Conservation (phyloP, 2,329 filamentous ascomycete genomes). For the Neonectria ditissima region DNA sequence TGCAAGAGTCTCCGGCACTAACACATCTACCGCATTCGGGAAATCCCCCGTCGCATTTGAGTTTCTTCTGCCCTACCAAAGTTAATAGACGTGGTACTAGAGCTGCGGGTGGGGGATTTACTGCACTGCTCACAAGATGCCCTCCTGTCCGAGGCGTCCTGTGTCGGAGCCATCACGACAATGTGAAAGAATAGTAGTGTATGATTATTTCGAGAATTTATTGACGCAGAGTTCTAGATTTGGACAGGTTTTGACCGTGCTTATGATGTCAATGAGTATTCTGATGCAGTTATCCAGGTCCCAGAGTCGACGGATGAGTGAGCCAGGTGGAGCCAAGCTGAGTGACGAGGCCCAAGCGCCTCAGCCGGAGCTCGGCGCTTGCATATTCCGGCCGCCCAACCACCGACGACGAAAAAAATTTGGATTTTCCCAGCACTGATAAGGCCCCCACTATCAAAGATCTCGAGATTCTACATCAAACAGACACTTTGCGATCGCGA, state of each 20-base stretch:
- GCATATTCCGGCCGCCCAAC: constrained; percentile 52
- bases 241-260: neutral
- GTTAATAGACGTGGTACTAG: constrained; percentile 6
- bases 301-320: neutral
- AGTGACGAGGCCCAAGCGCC: neutral
- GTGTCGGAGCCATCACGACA: constrained; percentile 24
- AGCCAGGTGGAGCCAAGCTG: neutral
- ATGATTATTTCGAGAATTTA: neutral
- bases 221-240: neutral
- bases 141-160: constrained; percentile 36
- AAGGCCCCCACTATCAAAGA: constrained; percentile 47
- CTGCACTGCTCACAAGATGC: constrained; percentile 46
- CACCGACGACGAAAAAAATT: constrained; percentile 44
- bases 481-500: constrained; percentile 39
- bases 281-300: neutral
- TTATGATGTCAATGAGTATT: neutral
- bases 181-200: neutral
- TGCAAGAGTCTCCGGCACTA: constrained; percentile 28
- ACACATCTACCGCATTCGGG: constrained; percentile 39
- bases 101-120: constrained; percentile 12
- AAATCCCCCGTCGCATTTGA: constrained; percentile 43
- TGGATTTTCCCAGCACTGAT: constrained; percentile 44
- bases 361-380: constrained; percentile 48
- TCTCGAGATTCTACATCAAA: constrained; percentile 37
- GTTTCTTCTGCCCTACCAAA: constrained; percentile 41